phyloP scores from a whole-genome alignment of 2,329 filamentous ascomycete species.

The Calonectria crousiana region DNA sequence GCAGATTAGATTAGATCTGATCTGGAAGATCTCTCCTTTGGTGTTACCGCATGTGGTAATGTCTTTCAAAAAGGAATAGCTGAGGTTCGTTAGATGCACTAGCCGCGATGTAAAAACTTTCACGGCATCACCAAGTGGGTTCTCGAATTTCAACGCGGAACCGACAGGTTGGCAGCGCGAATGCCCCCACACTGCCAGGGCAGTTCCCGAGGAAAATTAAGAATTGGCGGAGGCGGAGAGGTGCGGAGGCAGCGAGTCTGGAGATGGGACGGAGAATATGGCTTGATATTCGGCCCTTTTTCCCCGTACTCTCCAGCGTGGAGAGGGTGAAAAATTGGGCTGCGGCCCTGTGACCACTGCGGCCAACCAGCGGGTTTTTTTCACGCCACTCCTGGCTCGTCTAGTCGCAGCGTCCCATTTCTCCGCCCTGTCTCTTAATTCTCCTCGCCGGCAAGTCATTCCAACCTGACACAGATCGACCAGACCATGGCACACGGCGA shows the following conservation, averaged over 20 bases:
- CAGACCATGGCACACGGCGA: neutral
- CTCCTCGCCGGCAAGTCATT: slow-evolving; percentile 19
- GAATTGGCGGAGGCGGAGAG: neutral
- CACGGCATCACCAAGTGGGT: neutral
- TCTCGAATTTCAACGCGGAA: neutral
- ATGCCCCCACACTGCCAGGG: neutral
- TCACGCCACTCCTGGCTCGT: neutral
- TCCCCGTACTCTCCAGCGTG: slow-evolving; percentile 8
- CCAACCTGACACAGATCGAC: neutral
- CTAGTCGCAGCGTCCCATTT: neutral
- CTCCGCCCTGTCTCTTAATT: slow-evolving; percentile 21
- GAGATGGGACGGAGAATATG: slow-evolving; percentile 3
- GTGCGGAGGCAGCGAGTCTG: neutral
- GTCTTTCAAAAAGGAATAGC: neutral
- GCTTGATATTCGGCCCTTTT: slow-evolving; percentile 11
- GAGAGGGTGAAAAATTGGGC: neutral
- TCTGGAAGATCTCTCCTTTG: neutral
- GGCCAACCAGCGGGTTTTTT: neutral
- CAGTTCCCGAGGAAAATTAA: neutral
- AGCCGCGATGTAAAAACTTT: neutral
- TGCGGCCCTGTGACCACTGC: neutral
- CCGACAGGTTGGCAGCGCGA: neutral
- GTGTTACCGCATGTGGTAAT: neutral
- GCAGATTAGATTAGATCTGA: slow-evolving; percentile 9
- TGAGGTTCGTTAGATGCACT: neutral